phyloP scores from a whole-genome alignment of 768 basidiomycete species.

The Crassisporium funariophilum region DNA sequence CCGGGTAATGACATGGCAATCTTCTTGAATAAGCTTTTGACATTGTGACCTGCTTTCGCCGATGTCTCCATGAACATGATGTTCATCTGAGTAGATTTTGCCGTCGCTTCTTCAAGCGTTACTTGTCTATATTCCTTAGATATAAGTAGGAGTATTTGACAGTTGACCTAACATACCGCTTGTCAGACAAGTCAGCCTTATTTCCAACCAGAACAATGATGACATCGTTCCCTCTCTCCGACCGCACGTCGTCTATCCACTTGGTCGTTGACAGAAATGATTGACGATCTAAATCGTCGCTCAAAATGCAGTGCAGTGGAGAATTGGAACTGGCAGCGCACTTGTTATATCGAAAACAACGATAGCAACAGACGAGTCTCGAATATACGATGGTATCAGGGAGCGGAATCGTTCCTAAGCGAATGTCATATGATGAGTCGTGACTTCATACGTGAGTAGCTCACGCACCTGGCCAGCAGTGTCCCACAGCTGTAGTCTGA shows the following conservation, averaged over 20 bases:
- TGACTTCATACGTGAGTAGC: not conserved
- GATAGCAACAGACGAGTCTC: constrained; percentile 98
- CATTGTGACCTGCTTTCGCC: constrained; percentile 98
- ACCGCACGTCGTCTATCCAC: constrained; percentile 99
- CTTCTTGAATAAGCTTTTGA: constrained; percentile 98
- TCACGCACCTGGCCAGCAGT: constrained; percentile 86
- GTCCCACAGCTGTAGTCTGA: constrained; percentile 97
- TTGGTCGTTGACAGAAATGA: constrained; percentile 99
- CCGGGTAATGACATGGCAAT: constrained; percentile 98
- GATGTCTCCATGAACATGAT: constrained; percentile 99
- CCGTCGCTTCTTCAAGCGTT: constrained; percentile 96
- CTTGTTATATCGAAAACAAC: constrained; percentile 99
- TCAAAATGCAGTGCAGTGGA: constrained; percentile 4
- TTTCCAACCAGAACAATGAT: constrained; percentile 99
- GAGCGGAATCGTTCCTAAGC: constrained; percentile 95
- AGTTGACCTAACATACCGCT: constrained; percentile 68
- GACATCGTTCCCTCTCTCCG: constrained; percentile 96
- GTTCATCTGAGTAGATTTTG: constrained; percentile 84
- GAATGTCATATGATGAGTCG: constrained; percentile 1
- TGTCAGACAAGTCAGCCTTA: constrained; percentile 98
- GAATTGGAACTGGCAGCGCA: constrained; percentile 40
- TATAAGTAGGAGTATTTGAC: not conserved
- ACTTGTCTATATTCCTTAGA: constrained; percentile 74
- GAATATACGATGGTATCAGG: constrained; percentile 97
- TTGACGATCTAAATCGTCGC: constrained; percentile 68